phyloP scores from a whole-genome alignment of 1,284 basidiomycete genomes.

The Ustilago bromivora region DNA sequence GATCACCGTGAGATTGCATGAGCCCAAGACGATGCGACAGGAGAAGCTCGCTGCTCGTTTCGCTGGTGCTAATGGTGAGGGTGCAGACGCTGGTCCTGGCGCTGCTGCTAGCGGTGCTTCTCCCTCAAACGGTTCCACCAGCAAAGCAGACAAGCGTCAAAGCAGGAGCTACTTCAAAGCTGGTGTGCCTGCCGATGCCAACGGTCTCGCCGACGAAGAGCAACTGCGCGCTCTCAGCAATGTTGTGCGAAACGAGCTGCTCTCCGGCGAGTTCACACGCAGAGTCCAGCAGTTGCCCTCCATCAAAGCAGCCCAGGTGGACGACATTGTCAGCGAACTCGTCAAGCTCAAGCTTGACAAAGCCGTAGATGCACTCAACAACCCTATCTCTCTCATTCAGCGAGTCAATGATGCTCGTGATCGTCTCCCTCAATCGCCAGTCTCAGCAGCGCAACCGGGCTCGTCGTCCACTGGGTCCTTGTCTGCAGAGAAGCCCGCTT shows the following conservation, averaged over 20 bases:
- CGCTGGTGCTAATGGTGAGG: slow-evolving; percentile 22
- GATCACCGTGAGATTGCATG: slow-evolving; percentile 85
- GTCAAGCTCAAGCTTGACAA: slow-evolving; percentile 79
- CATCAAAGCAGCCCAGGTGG: slow-evolving; percentile 71
- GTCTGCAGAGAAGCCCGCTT: slow-evolving; percentile 14
- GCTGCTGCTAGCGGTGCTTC: background rate
- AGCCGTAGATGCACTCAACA: slow-evolving; percentile 80
- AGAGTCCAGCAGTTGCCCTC: slow-evolving; percentile 74
- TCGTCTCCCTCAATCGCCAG: slow-evolving; percentile 24
- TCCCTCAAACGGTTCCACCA: slow-evolving; percentile 8
- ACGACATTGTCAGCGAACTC: slow-evolving; percentile 78
- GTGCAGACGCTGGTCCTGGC: slow-evolving; percentile 3
- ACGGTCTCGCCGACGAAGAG: slow-evolving; percentile 72
- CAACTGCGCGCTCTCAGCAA: slow-evolving; percentile 81
- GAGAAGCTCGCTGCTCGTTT: slow-evolving; percentile 86
- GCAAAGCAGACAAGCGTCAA: slow-evolving; percentile 41
- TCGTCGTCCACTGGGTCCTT: slow-evolving; percentile 2
- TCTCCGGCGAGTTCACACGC: slow-evolving; percentile 82
- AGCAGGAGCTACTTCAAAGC: slow-evolving; percentile 60
- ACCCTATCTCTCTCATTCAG: slow-evolving; percentile 76
- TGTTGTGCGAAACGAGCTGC: slow-evolving; percentile 83
- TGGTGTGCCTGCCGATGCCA: slow-evolving; percentile 44
- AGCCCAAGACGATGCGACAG: slow-evolving; percentile 87
- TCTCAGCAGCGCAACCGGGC: background rate
- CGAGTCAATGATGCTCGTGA: slow-evolving; percentile 72